These are phyloP conservation scores for Colletotrichum spinosum DNA, from an alignment of 2,329 filamentous ascomycete genomes.

Conservation along the genomic window DNA sequence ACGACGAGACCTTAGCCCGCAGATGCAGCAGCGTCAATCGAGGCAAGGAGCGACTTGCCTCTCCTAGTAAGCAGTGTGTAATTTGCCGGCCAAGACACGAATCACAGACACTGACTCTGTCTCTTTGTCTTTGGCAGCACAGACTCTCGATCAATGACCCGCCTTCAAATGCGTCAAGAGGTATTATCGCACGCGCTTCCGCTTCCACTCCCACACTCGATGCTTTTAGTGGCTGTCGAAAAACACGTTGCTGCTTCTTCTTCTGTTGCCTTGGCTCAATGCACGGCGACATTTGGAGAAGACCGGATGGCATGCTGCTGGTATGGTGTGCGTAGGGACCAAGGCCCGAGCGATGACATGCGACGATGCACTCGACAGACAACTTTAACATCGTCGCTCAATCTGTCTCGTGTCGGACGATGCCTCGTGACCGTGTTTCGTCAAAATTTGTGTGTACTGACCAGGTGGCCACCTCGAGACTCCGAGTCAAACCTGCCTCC, in stretches of 20 bases:
- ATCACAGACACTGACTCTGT: not conserved
- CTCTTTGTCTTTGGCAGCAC: not conserved
- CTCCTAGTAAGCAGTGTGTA: not conserved
- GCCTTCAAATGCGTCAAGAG: conserved; percentile 10
- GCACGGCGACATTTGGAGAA: conserved; percentile 10
- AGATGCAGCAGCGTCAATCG: not conserved
- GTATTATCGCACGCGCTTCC: conserved; percentile 9
- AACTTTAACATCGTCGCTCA: not conserved
- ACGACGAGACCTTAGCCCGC: no score
- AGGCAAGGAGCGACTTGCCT: conserved; percentile 25
- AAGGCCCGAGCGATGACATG: not conserved
- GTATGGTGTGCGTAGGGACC: no score
- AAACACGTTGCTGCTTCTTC: not conserved
- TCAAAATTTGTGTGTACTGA: no score
- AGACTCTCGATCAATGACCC: conserved; percentile 14
- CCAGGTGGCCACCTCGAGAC: no score
- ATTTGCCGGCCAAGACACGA: conserved; percentile 23
- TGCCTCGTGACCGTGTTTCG: conserved; percentile 1
- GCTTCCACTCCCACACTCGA: no score
- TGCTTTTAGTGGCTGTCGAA: conserved; percentile 7
- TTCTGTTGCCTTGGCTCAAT: conserved; percentile 17
- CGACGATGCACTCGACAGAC: conserved; percentile 10
- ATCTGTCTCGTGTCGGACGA: conserved; percentile 17
- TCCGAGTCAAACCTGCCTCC: not conserved
- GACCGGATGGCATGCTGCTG: no score